phyloP scores from a whole-genome alignment of 2,329 filamentous ascomycete genomes.

The Talaromyces sp. region DNA sequence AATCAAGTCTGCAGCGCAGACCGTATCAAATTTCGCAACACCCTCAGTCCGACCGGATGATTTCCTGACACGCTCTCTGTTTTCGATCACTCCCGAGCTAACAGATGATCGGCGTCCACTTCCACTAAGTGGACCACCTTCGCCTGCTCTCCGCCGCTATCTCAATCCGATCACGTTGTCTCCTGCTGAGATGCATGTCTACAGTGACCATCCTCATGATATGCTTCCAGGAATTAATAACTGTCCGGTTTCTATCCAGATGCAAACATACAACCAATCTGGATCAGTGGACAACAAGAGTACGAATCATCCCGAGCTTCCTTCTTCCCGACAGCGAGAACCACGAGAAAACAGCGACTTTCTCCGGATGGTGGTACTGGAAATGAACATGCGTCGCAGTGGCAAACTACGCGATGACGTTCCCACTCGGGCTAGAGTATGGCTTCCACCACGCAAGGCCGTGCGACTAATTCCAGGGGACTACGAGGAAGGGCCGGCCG shows the following conservation, averaged over 20 bases:
- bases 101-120: constrained; percentile 60
- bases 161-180: constrained; percentile 55
- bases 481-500: constrained; percentile 23
- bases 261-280: constrained; percentile 56
- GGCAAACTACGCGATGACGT: constrained; percentile 59
- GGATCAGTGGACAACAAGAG: constrained; percentile 31
- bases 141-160: constrained; percentile 58
- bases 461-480: constrained; percentile 18
- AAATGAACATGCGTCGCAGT: constrained; percentile 65
- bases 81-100: constrained; percentile 56
- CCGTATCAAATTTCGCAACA: constrained; percentile 58
- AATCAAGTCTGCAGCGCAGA: constrained; percentile 59
- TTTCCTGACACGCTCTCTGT: constrained; percentile 56
- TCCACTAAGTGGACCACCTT: constrained; percentile 52
- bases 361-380: constrained; percentile 60
- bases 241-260: constrained; percentile 57
- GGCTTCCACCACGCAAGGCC: constrained; percentile 55
- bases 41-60: constrained; percentile 54
- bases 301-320: constrained; percentile 33
- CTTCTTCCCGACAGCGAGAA: constrained; percentile 56
- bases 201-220: constrained; percentile 40
- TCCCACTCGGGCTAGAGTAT: constrained; percentile 56
- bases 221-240: constrained; percentile 28
- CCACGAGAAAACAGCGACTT: constrained; percentile 63
- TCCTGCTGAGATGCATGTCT: constrained; percentile 45